Conservation (phyloP, 441 rosid genomes). For the Populus hybrid region DNA sequence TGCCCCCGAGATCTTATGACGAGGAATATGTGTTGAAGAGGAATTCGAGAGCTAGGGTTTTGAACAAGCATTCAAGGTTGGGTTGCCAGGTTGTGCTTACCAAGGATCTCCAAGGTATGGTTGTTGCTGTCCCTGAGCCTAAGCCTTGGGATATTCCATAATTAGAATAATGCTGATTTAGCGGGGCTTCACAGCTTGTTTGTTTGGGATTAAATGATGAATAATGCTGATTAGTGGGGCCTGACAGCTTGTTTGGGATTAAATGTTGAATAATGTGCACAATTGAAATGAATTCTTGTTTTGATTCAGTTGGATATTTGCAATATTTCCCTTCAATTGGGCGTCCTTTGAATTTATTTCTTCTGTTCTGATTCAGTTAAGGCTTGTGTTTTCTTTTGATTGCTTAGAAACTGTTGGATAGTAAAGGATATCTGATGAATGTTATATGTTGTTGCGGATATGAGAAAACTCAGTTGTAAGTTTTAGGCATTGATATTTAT, state of each 20-base stretch:
- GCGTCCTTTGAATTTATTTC: neutral
- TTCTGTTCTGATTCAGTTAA: neutral
- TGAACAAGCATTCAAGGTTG: conserved; percentile 82
- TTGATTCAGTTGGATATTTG: conserved; percentile 1
- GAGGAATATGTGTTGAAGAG: conserved; percentile 84
- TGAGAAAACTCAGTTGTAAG: neutral
- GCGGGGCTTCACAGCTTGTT: neutral
- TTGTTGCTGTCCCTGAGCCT: conserved; percentile 93
- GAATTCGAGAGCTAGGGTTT: conserved; percentile 71
- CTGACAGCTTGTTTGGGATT: neutral
- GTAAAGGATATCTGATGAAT: neutral
- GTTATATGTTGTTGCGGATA: neutral
- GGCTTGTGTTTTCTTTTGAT: neutral
- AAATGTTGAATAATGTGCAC: conserved; percentile 23
- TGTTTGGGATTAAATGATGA: neutral
- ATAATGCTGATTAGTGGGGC: neutral
- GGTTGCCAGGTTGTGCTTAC: conserved; percentile 88
- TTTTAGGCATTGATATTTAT: neutral
- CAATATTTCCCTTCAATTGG: conserved; percentile 15
- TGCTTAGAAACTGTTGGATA: neutral
- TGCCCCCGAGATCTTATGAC: conserved; percentile 77
- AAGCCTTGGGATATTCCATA: conserved; percentile 96
- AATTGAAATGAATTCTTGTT: conserved; percentile 7
- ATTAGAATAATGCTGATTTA: conserved; percentile 7
- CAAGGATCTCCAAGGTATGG: conserved; percentile 86